These are phyloP conservation scores for Sextonia rubra DNA, from an alignment of 164 flowering plant genomes.

Conservation along the genomic window DNA sequence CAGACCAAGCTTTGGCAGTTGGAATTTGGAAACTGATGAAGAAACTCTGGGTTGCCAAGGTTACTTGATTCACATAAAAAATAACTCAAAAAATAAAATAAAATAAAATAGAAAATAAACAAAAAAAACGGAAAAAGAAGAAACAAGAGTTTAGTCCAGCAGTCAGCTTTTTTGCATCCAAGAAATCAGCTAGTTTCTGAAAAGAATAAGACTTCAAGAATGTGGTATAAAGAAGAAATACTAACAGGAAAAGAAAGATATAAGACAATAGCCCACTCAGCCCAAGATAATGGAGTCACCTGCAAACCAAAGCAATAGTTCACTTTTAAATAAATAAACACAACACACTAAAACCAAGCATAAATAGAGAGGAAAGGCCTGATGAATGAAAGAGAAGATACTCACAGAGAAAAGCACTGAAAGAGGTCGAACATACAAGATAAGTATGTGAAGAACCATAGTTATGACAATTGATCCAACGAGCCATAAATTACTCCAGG, in stretches of 20 bases:
- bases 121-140: neutral
- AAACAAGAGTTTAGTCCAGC: neutral
- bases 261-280: slow-evolving; percentile 78
- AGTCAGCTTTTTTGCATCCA: neutral
- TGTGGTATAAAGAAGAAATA: slow-evolving; percentile 2
- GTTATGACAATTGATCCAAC: slow-evolving; percentile 83
- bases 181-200: too few species aligned
- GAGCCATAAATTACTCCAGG: slow-evolving; percentile 99
- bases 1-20: too few species aligned
- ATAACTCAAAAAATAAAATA: too few species aligned
- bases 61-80: too few species aligned
- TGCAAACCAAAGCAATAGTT: slow-evolving; percentile 26
- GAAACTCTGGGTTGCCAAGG: too few species aligned
- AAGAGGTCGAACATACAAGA: slow-evolving; percentile 77
- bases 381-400: slow-evolving; percentile 14
- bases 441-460: slow-evolving; percentile 82
- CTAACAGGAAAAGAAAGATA: slow-evolving; percentile 95
- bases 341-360: neutral
- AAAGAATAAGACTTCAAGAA: slow-evolving; percentile 1
- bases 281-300: slow-evolving; percentile 91
- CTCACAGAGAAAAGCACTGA: slow-evolving; percentile 95
- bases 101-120: too few species aligned
- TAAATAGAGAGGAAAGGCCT: neutral
- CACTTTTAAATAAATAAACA: neutral
- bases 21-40: too few species aligned